A percentile compares a stretch with the other conserved stretches of the same genome.
Evolutionary conservation across 768 basidiomycete genomes (phyloP).

Genomic region (Cystofilobasidium ferigula): DNA sequence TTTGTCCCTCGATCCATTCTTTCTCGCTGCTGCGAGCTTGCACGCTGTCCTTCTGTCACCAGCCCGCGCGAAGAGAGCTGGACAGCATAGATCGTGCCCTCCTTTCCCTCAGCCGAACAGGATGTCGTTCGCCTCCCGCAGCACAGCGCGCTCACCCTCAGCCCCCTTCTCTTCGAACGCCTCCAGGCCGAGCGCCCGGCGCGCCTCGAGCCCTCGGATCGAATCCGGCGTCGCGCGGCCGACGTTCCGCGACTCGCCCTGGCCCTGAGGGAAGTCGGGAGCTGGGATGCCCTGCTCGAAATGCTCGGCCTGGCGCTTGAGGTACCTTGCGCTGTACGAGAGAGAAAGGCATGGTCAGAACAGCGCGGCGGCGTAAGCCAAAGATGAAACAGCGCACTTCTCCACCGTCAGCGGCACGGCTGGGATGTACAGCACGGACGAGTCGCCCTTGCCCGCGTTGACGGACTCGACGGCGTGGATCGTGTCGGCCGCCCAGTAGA

Average conservation of each 20-base stretch:
- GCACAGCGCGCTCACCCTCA: conserved; percentile 6
- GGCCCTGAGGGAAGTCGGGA: conserved; percentile 22
- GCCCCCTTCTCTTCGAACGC: neutral
- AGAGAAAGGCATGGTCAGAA: neutral
- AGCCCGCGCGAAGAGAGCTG: too few relatives aligned
- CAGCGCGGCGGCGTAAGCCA: neutral
- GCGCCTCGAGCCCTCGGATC: neutral
- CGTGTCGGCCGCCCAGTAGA: conserved; percentile 38
- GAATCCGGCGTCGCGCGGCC: neutral
- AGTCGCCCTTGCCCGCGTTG: conserved; percentile 44
- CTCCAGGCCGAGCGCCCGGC: conserved; percentile 11
- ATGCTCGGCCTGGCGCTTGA: neutral
- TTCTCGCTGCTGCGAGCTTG: too few relatives aligned
- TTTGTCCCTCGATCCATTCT: too few relatives aligned
- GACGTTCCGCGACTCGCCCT: conserved; percentile 22
- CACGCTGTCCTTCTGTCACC: too few relatives aligned
- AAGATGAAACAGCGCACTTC: conserved; percentile 22
- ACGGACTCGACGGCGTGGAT: conserved; percentile 51
- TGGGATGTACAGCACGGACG: conserved; percentile 36
- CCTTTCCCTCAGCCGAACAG: neutral
- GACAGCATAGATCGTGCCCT: too few relatives aligned
- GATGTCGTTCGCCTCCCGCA: neutral
- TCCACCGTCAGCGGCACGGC: conserved; percentile 34
- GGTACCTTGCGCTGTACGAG: conserved; percentile 5
- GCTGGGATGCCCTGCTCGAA: conserved; percentile 2